Base-by-base conservation (phyloP, 2,329 filamentous ascomycete species). In the Anthostomella pinea region DNA sequence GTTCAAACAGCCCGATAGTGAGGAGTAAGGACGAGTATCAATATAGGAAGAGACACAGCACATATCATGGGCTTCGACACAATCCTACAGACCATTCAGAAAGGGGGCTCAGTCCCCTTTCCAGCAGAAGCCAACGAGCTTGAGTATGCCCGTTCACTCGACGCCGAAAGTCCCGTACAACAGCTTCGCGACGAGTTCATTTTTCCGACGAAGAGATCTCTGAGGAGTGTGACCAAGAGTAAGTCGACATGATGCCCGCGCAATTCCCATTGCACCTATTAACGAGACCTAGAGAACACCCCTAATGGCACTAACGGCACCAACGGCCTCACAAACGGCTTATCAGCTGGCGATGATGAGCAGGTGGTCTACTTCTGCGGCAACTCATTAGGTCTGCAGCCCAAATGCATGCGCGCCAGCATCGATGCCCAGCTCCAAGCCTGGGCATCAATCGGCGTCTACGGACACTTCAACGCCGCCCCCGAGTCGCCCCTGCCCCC, bases 361-460 rank as follows among this genome's bases (percentile, higher is more conserved):
- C 18, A 65, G 67, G 30, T 76, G 41, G 82, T 87, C 41, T 96
- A 95, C 62, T 81, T 96, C 46, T 91, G 88, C 49, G 90, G 90
- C 38, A 95, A 95, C 67, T 95, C 88, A 0, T 75, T 95, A 1
- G 89, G 89, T 23, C 76, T 91, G 4, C 89, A 95, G 60, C 88
- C 90, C 28, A 79, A 76, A 44, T 75, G 13, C 9, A 7, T 36
- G 15, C 25, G 34, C 17, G 19, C n/a, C 4, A 15, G 18, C 20
- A 24, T 36, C 17, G 34, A 36, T 11, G 34, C 34, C 5, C 34
- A 36, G 6, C 27, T 36, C 4, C 13, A 36, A 44, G 88, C 87
- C 3, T 95, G 90, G 89, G 83, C 83, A 0, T 83, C 81, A 0
- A 84, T 93, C 48, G 89, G 84, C 13, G 89, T 95, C 15, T 81